Evolutionary conservation across 371 early-diverging fungal species (phyloP), one percentile per base, ranked within the genome.

Genomic region (Conidiobolus coronatus): DNA sequence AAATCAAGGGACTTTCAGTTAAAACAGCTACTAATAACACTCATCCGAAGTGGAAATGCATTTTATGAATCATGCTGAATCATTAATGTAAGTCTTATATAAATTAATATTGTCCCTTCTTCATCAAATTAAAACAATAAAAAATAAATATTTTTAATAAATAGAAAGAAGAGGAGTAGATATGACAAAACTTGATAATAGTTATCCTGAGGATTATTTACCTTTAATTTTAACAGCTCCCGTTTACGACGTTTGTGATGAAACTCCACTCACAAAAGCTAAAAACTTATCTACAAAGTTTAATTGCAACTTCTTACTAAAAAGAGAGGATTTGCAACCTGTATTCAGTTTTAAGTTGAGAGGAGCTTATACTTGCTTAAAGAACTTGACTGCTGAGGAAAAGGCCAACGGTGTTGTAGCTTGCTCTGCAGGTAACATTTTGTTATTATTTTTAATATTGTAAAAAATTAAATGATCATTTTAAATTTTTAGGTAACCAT

Each of bases 261-360:
- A 93, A 56, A 81, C 93, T 0, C 94, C 94, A 22, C 67, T 92
- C 18, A 75, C 75, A 43, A 62, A 65, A 18, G 91, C 93, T 14
- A 54, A 64, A 45, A 88, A 87, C 52, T 66, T 96, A 37, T 83
- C 84, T 14, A 33, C 60, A n/a, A 73, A 79, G 19, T 40, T 20
- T 22, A 21, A 38, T 17, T 23, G 15, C 20, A 47, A 47, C n/a
- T n/a, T 9, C 35, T 74, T 19, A 21, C 50, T 49, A 23, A 96
- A 96, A 61, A 77, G 96, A 45, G 96, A 96, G 58, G 96, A 96
- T 60, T 64, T 91, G 36, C 92, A 93, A 50, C 82, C 81, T n/a
- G 87, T 88, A 7, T 96, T 96, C 55, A 85, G 86, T 13, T 95
- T 95, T 76, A 95, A 95, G 68, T 75, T 86, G 51, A 77, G 96